phyloP scores from a whole-genome alignment of 2,329 filamentous ascomycete species.

The Pleomassaria siparia region DNA sequence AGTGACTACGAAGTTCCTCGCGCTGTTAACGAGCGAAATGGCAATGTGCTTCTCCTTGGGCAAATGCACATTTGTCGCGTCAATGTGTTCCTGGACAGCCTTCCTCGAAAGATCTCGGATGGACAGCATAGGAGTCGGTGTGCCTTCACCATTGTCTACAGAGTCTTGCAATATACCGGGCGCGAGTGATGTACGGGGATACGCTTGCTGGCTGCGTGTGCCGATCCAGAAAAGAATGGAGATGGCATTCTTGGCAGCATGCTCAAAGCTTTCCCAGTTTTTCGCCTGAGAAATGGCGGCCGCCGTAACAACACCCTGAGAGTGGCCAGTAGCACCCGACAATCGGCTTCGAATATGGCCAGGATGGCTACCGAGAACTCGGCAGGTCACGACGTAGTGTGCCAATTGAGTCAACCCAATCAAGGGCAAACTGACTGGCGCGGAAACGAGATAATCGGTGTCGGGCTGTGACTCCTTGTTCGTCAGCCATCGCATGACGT shows the following conservation, averaged over 20 bases:
- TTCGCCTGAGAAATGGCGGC: constrained; percentile 87
- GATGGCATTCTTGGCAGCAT: constrained; percentile 75
- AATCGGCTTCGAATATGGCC: constrained; percentile 84
- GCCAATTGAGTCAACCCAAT: constrained; percentile 95
- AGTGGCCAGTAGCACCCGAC: constrained; percentile 90
- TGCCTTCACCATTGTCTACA: constrained; percentile 90
- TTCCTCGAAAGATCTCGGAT: constrained; percentile 87
- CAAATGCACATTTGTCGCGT: constrained; percentile 95
- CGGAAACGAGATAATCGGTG: constrained; percentile 68
- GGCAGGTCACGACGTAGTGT: constrained; percentile 93
- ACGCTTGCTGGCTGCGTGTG: constrained; percentile 93
- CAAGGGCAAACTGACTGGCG: constrained; percentile 78
- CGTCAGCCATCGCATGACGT: constrained; percentile 91
- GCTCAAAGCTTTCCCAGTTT: constrained; percentile 89
- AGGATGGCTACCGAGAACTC: constrained; percentile 84
- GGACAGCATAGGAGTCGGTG: constrained; percentile 94
- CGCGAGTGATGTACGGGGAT: constrained; percentile 90
- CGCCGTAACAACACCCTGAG: constrained; percentile 92
- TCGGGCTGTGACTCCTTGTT: constrained; percentile 88
- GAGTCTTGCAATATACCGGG: constrained; percentile 91
- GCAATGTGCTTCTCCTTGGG: constrained; percentile 89
- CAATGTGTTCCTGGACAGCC: constrained; percentile 93
- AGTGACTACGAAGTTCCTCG: constrained; percentile 94
- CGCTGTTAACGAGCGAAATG: constrained; percentile 95
- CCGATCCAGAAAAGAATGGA: constrained; percentile 99